These are phyloP conservation scores for Phlebiopsis flavidoalba DNA, from an alignment of 768 basidiomycete species.

Conservation along the genomic window DNA sequence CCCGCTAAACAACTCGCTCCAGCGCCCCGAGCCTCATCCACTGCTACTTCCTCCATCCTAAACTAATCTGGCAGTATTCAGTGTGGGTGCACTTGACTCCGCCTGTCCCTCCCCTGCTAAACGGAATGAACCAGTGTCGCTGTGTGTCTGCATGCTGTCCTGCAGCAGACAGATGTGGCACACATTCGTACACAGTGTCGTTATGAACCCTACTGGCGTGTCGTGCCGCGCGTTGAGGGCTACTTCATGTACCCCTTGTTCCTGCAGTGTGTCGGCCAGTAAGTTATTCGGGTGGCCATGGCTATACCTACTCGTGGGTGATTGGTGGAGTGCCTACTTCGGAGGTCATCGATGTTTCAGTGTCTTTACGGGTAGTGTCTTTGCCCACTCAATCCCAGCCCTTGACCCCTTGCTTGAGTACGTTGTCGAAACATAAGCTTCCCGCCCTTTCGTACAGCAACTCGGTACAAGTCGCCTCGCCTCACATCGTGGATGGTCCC, in stretches of 20 bases:
- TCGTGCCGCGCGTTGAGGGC: not conserved
- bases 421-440: conserved; percentile 39
- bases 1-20: conserved; percentile 21
- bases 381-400: conserved; percentile 17
- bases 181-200: conserved; percentile 84
- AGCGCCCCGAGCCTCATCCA: conserved; percentile 18
- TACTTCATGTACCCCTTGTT: conserved; percentile 10
- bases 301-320: conserved; percentile 92
- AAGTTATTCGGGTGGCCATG: conserved; percentile 87
- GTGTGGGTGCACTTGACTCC: conserved; percentile 54
- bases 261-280: conserved; percentile 78
- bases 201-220: conserved; percentile 19
- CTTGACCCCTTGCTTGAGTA: conserved; percentile 7
- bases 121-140: conserved; percentile 15
- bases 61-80: conserved; percentile 80
- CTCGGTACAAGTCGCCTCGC: conserved; percentile 57
- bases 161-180: conserved; percentile 58
- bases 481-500: not conserved
- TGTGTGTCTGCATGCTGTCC: conserved; percentile 20
- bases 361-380: conserved; percentile 80
- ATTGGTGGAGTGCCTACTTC: conserved; percentile 99
- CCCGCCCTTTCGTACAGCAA: conserved; percentile 95
- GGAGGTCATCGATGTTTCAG: conserved; percentile 97
- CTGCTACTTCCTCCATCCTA: conserved; percentile 7
- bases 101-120: not conserved